Conservation (phyloP, 768 basidiomycete species). For the Lactifluus piperatus region DNA sequence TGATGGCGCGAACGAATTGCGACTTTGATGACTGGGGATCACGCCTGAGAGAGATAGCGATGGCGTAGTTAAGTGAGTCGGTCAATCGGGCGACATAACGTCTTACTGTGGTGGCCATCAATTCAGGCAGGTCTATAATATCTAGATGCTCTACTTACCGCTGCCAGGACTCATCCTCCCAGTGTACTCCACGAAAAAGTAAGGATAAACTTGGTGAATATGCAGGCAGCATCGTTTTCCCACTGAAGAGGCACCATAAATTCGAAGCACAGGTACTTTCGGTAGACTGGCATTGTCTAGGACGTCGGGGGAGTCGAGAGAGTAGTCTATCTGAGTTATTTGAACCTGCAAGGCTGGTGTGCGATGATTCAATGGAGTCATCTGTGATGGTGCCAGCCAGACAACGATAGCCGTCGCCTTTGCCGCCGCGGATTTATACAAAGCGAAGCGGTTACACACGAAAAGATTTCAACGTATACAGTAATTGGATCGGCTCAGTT, state of each 20-base stretch:
- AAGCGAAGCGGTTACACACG: background rate
- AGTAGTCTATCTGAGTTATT: conserved; percentile 57
- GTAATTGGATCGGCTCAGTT: background rate
- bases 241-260: conserved; percentile 75
- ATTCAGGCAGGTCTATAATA: background rate
- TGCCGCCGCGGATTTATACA: background rate
- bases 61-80: conserved; percentile 75
- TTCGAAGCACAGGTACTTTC: conserved; percentile 71
- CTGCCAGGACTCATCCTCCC: conserved; percentile 53
- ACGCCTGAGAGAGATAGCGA: conserved; percentile 72
- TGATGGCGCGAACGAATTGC: conserved; percentile 63
- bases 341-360: conserved; percentile 31
- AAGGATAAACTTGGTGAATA: conserved; percentile 91
- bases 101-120: conserved; percentile 43
- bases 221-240: conserved; percentile 80
- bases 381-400: background rate
- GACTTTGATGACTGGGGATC: conserved; percentile 51
- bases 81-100: conserved; percentile 60
- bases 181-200: conserved; percentile 81
- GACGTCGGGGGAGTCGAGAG: conserved; percentile 44
- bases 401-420: background rate
- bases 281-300: conserved; percentile 56
- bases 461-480: no score
- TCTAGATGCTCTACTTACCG: conserved; percentile 38
- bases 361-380: background rate